phyloP scores from a whole-genome alignment of 1,139 yeast genomes.

The Suhomyces maxii region DNA sequence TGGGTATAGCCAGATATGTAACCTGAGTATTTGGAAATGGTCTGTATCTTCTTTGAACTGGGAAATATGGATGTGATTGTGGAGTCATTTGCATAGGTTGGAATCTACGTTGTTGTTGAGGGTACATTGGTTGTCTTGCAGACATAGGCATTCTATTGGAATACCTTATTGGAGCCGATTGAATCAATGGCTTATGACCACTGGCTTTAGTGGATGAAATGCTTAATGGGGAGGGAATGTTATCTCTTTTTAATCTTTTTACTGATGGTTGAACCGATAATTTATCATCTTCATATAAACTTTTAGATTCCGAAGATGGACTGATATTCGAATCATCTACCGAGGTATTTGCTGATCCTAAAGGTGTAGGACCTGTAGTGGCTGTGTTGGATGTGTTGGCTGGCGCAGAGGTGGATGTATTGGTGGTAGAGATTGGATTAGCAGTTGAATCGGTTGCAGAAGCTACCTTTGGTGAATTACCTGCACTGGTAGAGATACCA shows the following conservation, averaged over 20 bases:
- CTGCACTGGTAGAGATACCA: background rate
- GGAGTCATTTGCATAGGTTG: conserved; percentile 1
- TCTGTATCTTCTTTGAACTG: conserved; percentile 14
- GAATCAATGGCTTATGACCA: conserved; percentile 31
- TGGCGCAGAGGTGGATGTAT: background rate
- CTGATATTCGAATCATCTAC: conserved; percentile 1
- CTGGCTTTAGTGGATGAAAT: conserved; percentile 11
- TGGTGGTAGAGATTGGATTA: background rate
- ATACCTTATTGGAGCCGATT: conserved; percentile 45
- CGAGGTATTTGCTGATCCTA: conserved; percentile 4
- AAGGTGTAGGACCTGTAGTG: conserved; percentile 2
- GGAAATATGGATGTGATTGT: conserved; percentile 5
- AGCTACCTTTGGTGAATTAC: conserved; percentile 2
- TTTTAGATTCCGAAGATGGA: conserved; percentile 1
- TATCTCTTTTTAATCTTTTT: conserved; percentile 44
- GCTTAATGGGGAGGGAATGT: conserved; percentile 47
- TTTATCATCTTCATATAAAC: conserved; percentile 14
- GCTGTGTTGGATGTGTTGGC: background rate
- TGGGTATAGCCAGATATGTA: conserved; percentile 13
- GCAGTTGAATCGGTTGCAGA: background rate
- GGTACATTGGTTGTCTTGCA: conserved; percentile 9
- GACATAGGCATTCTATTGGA: conserved; percentile 6
- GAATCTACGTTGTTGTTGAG: conserved; percentile 5
- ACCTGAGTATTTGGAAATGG: conserved; percentile 18
- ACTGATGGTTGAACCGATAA: conserved; percentile 25